Base-by-base conservation (phyloP, 2,329 filamentous ascomycete species). In the Alternaria incomplexa region DNA sequence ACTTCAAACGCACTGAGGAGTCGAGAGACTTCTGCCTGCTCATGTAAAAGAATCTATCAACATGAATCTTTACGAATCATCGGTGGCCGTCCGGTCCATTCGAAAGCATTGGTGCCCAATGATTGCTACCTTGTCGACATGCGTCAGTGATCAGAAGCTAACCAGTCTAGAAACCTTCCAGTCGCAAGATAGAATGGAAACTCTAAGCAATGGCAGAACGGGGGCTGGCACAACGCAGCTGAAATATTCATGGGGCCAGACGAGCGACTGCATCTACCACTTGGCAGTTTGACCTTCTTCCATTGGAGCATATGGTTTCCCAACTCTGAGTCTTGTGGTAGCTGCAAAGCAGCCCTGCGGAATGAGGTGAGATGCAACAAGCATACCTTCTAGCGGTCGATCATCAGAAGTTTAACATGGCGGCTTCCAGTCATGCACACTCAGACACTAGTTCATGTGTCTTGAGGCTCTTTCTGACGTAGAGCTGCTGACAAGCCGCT, bases 161-260 rank as follows among this genome's bases (percentile, higher is more conserved):
- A 32, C 10, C 45, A 26, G n/a, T 30, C 7, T n/a, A 17, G 25
- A 13, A 32, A 87, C 98, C 80, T 82, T 99, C 81, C 90, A 97
- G 10, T 40, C 36, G 48, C 48, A 52, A 52, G 30, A 36, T 17
- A n/a, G n/a, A 22, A 40, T 23, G 84, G 93, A 98, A 87, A 95
- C 98, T 81, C 95, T 98, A 93, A 92, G 86, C 91, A 95, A 80
- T 96, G 95, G 97, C 84, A 86, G 92, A 67, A 95, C 98, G 87
- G 87, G 98, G 82, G 36, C 30, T 52, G 22, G 28, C 17, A 51
- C 17, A 32, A 36, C 9, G 23, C 30, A 52, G 48, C 20, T 40
- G 36, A 25, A 10, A n/a, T 17, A 13, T 51, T 22, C 30, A 45
- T 15, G 30, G n/a, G 28, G 12, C 26, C 11, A 23, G 26, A 22